phyloP scores from a whole-genome alignment of 257 asterid species.

The Nicotiana otophora region DNA sequence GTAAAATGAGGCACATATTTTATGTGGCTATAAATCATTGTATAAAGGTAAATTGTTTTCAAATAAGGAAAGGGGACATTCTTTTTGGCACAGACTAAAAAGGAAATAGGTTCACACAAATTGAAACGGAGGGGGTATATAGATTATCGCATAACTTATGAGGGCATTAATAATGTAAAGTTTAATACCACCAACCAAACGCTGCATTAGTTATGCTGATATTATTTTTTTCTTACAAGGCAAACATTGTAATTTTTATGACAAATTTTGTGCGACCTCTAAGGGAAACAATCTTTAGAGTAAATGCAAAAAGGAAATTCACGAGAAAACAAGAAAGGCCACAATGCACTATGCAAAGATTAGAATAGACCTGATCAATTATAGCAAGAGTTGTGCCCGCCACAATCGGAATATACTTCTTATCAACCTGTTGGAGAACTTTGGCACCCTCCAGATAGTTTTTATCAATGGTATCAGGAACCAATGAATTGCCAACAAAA shows the following conservation, averaged over 20 bases:
- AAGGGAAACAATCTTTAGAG: not conserved
- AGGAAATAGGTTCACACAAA: no score
- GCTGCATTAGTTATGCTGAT: not conserved
- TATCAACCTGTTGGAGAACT: conserved; percentile 91
- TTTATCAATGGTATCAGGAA: conserved; percentile 74
- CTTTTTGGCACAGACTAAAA: no score
- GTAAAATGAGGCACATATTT: no score
- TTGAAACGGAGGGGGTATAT: no score
- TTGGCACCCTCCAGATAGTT: conserved; percentile 62
- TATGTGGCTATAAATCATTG: no score
- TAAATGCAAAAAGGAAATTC: not conserved
- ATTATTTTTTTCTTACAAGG: not conserved
- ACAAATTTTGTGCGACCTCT: not conserved
- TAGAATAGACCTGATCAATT: conserved; percentile 71
- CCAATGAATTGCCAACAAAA: conserved; percentile 52
- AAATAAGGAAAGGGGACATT: no score
- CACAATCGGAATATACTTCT: conserved; percentile 87
- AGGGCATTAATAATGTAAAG: not conserved
- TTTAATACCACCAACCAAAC: not conserved
- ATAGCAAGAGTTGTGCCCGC: conserved; percentile 71
- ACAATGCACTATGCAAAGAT: not conserved
- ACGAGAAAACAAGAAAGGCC: not conserved
- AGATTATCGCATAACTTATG: not conserved
- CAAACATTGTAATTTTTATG: not conserved
- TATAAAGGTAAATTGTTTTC: no score